These are phyloP conservation scores for Amauroascus niger DNA, from an alignment of 2,329 filamentous ascomycete species.

Conservation along the genomic window DNA sequence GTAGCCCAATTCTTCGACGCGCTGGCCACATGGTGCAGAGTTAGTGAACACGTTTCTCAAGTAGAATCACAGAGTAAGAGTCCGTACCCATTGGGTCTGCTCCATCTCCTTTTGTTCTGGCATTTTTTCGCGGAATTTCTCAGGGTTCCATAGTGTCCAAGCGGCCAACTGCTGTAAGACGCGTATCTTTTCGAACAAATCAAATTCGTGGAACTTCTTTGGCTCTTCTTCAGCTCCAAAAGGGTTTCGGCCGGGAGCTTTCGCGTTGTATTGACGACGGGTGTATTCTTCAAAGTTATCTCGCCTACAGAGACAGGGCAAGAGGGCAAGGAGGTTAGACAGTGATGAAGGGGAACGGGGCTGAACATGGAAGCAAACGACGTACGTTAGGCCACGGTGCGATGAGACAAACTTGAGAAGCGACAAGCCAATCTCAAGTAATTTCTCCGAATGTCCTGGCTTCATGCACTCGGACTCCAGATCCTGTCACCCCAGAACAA, in stretches of 20 bases:
- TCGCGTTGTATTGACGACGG: constrained; percentile 76
- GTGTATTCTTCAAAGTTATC: constrained; percentile 92
- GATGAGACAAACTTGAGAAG: constrained; percentile 90
- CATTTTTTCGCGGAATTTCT: constrained; percentile 78
- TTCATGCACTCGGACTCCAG: constrained; percentile 83
- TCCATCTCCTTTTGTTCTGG: constrained; percentile 70
- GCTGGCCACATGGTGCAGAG: constrained; percentile 26
- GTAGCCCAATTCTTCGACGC: constrained; percentile 54
- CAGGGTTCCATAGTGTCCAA: constrained; percentile 80
- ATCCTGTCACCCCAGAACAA: constrained; percentile 47
- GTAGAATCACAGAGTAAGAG: neutral
- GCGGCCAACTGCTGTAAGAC: constrained; percentile 81
- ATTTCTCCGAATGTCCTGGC: constrained; percentile 57
- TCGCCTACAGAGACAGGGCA: constrained; percentile 44
- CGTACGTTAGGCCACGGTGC: constrained; percentile 82
- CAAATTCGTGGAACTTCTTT: constrained; percentile 67
- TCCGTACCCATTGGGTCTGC: constrained; percentile 69
- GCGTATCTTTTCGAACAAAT: constrained; percentile 65
- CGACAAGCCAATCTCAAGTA: constrained; percentile 73
- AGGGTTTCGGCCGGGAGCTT: constrained; percentile 66
- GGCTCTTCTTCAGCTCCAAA: constrained; percentile 70
- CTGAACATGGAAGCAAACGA: constrained; percentile 19
- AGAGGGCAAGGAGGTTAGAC: neutral
- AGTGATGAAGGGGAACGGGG: neutral
- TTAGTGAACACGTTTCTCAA: neutral